Evolutionary conservation across 176 grass and related monocot genomes (phyloP), one percentile per base, ranked within the genome.

Genomic region (Triticum dicoccoides): DNA sequence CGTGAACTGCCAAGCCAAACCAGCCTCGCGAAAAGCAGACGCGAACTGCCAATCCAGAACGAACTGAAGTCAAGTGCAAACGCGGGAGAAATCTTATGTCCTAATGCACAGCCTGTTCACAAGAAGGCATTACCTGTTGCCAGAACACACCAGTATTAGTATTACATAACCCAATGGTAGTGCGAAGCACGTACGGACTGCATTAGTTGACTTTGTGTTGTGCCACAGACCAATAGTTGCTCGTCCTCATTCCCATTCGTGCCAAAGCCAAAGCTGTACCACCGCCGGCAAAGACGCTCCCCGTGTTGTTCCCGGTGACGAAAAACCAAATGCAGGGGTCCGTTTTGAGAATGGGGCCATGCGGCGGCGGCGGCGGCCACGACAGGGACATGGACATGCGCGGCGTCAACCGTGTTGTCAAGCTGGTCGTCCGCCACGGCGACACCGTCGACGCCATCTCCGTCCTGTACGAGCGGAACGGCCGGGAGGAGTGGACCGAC

Each of bases 401-500:
- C 18, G 91, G 80, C 38, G 88, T 88, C 12, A 80, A 65, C 66
- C 90, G 79, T 2, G 84, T 92, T 8, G 79, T 78, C 8, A 93
- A 87, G 93, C 70, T 93, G 24, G 83, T 49, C n/a, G 30, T 92
- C 64, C 89, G 81, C 18, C 86, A 89, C 85, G 69, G 86, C 5
- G 71, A 7, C 30, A 45, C 79, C 66, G 87, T 89, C 17, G 87
- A 95, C 79, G 90, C 86, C 61, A 25, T 90, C 11, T 88, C 59
- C 21, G 51, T 92, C 5, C 25, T 83, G 14, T 92, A 90, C 63
- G 65, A 88, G 49, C 88, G 80, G 17, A 67, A 80, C 74, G 83
- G 83, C 17, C 34, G 45, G 7, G 67, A 86, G 39, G 86, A 91
- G 68, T 88, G 85, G 82, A 92, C 88, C 38, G 85, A 78, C 59